Evolutionary conservation across 2,329 filamentous ascomycete species (phyloP).

Genomic region (Thelonectria blattea): DNA sequence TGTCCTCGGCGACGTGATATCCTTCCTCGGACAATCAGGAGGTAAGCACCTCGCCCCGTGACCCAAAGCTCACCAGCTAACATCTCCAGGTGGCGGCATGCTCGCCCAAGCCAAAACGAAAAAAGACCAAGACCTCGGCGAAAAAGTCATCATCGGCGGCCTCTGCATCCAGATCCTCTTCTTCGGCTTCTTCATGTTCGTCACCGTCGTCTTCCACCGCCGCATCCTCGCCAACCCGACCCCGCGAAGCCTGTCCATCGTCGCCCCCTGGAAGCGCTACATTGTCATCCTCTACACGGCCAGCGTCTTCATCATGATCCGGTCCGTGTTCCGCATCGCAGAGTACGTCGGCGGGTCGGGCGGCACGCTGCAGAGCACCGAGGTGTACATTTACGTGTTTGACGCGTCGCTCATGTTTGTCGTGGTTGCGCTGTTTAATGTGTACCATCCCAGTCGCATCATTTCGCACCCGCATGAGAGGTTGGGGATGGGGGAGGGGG

Average conservation of each 20-base stretch:
- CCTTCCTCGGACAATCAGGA: conserved; percentile 41
- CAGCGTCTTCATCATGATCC: conserved; percentile 44
- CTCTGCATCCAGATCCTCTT: conserved; percentile 59
- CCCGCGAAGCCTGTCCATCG: neutral
- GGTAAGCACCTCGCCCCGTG: conserved; percentile 7
- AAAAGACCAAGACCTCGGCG: conserved; percentile 35
- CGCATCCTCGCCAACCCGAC: conserved; percentile 18
- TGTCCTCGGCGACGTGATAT: conserved; percentile 53
- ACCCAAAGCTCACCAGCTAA: neutral
- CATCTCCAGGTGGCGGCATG: conserved; percentile 14
- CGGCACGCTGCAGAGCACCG: conserved; percentile 39
- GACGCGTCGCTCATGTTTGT: conserved; percentile 43
- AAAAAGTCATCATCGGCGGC: conserved; percentile 56
- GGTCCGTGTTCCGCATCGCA: conserved; percentile 47
- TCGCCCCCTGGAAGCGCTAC: conserved; percentile 38
- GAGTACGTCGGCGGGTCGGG: conserved; percentile 45
- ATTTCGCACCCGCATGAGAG: neutral
- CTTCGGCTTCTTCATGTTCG: conserved; percentile 57
- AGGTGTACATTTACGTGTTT: conserved; percentile 42
- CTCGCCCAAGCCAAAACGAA: conserved; percentile 30
- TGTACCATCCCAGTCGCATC: conserved; percentile 5
- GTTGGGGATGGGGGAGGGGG: no score
- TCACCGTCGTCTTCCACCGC: conserved; percentile 51
- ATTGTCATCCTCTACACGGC: conserved; percentile 27
- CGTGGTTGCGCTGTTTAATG: conserved; percentile 23